Evolutionary conservation across 208 protist genomes (phyloP), one percentile per base, ranked within the genome.

Genomic region (Balamuthia mandrillaris): DNA sequence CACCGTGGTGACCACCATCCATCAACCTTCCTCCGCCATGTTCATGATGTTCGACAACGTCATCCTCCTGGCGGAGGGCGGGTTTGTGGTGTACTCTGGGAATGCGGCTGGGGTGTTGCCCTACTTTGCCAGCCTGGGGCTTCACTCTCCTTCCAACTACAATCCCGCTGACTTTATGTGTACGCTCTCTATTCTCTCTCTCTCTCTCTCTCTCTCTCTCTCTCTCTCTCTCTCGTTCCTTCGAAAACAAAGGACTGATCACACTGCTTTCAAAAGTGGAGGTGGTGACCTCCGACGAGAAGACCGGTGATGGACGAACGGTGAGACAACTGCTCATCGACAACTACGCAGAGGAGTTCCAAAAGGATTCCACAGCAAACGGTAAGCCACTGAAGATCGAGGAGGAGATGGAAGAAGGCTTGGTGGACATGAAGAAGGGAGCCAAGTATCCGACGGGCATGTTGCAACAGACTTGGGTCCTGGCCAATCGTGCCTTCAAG

Each of bases 1-100:
- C 68, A 96, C 96, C 31, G 89, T 98, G 27, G 91, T 98, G 33
- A 94, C 92, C 86, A 97, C 95, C 31, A 97, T 98, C 86, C 96
- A 98, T 81, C 96, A 98, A 90, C 96, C 96, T n/a, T 93, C 91
- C 3, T 90, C 92, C 9, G 93, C 96, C 63, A 90, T 96, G 65
- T 54, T 54, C 47, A 54, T 54, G 47, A 56, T 66, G 45, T 83
- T 84, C 39, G 85, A 88, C 63, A 66, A 84, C 37, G 45, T 88
- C 3, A 14, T 88, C 35, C 66, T 84, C 18, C 74, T 88, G 16
- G 81, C 58, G 33, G 78, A 84, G 44, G 79, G 58, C 35, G 61
- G 77, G 16, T 66, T 10, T 2, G 58, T 85, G 1, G 58, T 85
- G 5, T 85, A 85, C 63, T 51, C 27, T 2, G 85, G 85, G 24